Base-by-base conservation (phyloP, 805 yeast genomes). In the Zygosaccharomyces gambellarensis region DNA sequence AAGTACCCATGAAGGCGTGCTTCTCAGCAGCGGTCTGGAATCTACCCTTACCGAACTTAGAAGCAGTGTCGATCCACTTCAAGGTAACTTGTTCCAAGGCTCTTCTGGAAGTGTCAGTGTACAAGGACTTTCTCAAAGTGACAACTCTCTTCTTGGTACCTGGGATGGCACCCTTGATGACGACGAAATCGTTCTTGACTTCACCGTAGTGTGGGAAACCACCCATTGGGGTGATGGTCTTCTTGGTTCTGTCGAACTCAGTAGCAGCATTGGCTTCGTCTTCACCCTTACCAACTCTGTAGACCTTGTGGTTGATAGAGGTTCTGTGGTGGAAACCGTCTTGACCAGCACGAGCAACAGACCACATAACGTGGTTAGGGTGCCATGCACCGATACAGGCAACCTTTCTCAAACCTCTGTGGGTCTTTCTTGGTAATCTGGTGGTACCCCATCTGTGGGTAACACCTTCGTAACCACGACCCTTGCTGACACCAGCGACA, bases 331-430 rank as follows among this genome's bases (percentile, higher is more conserved):
- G 99, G 96, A 87, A 94, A 88, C 99, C 99, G 82, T 85, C 88
- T 84, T 94, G 99, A 92, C 99, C 99, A 72, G 99, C 97, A 80
- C 99, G 89, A 71, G 99, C 98, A 78, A 94, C 99, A 73, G 98
- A 88, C 96, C 96, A 92, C 79, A 83, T 81, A 76, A 94, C 99
- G 84, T 90, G 96, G 82, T 96, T 85, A 78, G 99, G 99, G 83
- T 94, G 99, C 99, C 99, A 94, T 75, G 99, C 97, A 85, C 99
- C 99, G 73, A 94, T 94, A 89, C 99, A 94, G 74, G 99, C 99
- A 80, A 94, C 99, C 89, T 94, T 94, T 86, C 99, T 90, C 76
- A 92, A 82, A 92, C 99, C 99, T 87, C 98, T 90, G 80, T 94
- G 99, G 77, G 99, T 94, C 95, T 94, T 94, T 83, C 99, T 90